Percentiles rank a stretch among this genome's conserved stretches.
These are phyloP conservation scores for Coemansia sp. DNA, from an alignment of 192 early-diverging fungal genomes.

Conservation along the genomic window DNA sequence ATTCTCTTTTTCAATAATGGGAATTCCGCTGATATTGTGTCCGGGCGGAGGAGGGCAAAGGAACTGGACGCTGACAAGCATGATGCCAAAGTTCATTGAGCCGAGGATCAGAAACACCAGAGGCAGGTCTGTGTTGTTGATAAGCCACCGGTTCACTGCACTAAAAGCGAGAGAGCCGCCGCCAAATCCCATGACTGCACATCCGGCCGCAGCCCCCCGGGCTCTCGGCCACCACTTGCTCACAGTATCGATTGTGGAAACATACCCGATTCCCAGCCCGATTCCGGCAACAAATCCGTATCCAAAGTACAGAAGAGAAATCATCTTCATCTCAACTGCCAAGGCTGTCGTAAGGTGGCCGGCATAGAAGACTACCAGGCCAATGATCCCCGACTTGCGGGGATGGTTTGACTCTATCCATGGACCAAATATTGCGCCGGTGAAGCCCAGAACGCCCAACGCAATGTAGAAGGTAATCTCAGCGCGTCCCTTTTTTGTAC, in stretches of 20 bases:
- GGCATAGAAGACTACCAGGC: conserved; percentile 51
- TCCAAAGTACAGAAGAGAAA: conserved; percentile 65
- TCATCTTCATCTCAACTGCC: conserved; percentile 56
- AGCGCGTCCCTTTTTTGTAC: conserved; percentile 44
- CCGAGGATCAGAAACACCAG: conserved; percentile 69
- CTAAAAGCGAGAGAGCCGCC: conserved; percentile 72
- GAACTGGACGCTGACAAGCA: conserved; percentile 59
- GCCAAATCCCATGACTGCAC: conserved; percentile 77
- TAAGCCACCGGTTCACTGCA: conserved; percentile 62
- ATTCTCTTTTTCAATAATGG: conserved; percentile 36
- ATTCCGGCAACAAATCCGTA: conserved; percentile 65
- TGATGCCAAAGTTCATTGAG: conserved; percentile 61
- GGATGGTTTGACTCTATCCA: conserved; percentile 65
- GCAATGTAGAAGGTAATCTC: conserved; percentile 66
- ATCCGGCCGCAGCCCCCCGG: conserved; percentile 60
- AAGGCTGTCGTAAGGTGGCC: conserved; percentile 62
- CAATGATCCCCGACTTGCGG: conserved; percentile 52
- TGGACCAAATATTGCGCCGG: conserved; percentile 59
- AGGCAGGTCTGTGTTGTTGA: conserved; percentile 59
- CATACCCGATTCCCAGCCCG: conserved; percentile 65
- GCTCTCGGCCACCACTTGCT: conserved; percentile 68
- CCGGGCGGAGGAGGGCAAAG: conserved; percentile 66
- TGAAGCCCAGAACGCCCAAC: conserved; percentile 60
- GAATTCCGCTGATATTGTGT: conserved; percentile 65
- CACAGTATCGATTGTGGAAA: conserved; percentile 62